phyloP scores from a whole-genome alignment of 1,284 basidiomycete genomes.

The Thecaphora thlaspeos region DNA sequence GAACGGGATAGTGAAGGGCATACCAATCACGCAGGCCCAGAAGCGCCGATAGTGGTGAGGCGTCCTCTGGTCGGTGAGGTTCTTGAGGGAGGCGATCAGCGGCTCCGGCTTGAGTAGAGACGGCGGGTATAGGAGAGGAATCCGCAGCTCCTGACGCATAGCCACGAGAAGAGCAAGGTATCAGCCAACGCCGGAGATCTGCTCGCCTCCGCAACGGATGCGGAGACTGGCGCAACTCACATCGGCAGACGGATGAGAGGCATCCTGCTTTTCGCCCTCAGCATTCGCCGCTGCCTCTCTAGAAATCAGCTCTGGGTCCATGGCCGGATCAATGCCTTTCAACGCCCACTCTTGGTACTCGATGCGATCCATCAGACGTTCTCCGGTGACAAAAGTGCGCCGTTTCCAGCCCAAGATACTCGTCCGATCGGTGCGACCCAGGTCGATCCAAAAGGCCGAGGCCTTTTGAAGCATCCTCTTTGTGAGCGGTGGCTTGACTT shows the following conservation, averaged over 20 bases:
- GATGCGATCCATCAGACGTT: slow-evolving; percentile 55
- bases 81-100: slow-evolving; percentile 35
- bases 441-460: slow-evolving; percentile 48
- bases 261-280: too few species aligned
- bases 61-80: slow-evolving; percentile 31
- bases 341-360: slow-evolving; percentile 57
- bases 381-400: slow-evolving; percentile 44
- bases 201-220: too few species aligned
- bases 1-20: slow-evolving; percentile 52
- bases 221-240: too few species aligned
- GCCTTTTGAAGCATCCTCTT: slow-evolving; percentile 41
- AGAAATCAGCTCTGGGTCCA: too few species aligned
- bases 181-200: too few species aligned
- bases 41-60: slow-evolving; percentile 48
- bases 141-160: too few species aligned
- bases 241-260: too few species aligned
- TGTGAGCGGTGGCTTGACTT: slow-evolving; percentile 22
- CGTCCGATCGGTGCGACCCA: slow-evolving; percentile 43
- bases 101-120: slow-evolving; percentile 20
- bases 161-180: too few species aligned
- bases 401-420: slow-evolving; percentile 51
- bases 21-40: slow-evolving; percentile 44
- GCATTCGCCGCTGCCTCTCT: too few species aligned
- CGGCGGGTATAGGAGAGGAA: slow-evolving; percentile 48
- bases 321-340: slow-evolving; percentile 50